Conservation (phyloP, 345 rosid genomes). For the Dimocarpus longan region DNA sequence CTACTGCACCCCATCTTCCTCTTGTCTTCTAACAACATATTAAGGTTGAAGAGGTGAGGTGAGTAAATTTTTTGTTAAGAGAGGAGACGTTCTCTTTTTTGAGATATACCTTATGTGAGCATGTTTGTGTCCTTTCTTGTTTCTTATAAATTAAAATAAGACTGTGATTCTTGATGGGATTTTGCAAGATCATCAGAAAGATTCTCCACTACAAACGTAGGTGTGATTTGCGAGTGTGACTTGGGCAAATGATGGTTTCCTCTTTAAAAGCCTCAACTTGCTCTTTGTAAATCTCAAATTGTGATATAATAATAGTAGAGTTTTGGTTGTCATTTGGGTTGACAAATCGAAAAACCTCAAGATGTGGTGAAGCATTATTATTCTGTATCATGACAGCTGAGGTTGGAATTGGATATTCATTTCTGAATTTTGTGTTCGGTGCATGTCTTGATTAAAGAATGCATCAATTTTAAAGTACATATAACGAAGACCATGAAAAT, state of each 20-base stretch:
- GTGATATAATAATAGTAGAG: background rate
- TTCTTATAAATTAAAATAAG: background rate
- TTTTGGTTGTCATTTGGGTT: background rate
- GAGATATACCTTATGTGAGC: background rate
- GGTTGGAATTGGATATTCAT: background rate
- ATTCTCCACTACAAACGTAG: background rate
- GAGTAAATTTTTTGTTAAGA: background rate
- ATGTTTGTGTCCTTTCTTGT: background rate
- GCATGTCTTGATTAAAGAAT: background rate
- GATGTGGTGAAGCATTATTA: no score
- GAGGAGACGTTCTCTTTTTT: background rate
- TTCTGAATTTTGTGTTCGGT: background rate
- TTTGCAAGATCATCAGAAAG: background rate
- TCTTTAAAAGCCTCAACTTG: background rate
- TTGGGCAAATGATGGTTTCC: background rate
- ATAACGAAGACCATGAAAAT: no score
- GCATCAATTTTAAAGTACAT: background rate
- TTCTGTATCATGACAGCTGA: background rate
- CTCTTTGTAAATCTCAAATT: background rate
- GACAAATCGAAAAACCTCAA: background rate
- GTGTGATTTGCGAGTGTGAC: background rate
- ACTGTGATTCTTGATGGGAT: background rate
- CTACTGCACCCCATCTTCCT: conserved; percentile 5
- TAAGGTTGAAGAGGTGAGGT: background rate
- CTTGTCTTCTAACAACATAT: background rate